Conservation (phyloP, 2,329 filamentous ascomycete genomes). For the Trichoderma arundinaceum region DNA sequence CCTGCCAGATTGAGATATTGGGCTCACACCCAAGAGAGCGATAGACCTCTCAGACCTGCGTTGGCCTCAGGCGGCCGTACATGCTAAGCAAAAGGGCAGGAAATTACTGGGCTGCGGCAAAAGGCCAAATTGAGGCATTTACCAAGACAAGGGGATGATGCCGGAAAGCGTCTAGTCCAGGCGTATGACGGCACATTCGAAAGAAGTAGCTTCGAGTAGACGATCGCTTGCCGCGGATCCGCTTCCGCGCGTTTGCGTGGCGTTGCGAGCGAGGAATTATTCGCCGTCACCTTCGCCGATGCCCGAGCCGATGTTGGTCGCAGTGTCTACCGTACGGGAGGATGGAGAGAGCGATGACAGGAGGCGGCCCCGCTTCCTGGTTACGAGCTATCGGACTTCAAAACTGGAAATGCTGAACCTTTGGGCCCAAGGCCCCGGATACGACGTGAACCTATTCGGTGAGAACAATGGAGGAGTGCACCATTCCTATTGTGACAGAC, state of each 20-base stretch:
- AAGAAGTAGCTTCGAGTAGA: conserved; percentile 8
- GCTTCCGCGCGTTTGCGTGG: conserved; percentile 31
- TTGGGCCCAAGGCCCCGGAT: conserved; percentile 3
- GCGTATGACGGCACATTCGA: conserved; percentile 8
- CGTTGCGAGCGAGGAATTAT: background rate
- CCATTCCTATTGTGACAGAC: background rate
- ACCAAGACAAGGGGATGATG: conserved; percentile 2
- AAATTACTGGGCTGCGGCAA: conserved; percentile 16
- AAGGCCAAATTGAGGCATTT: conserved; percentile 23
- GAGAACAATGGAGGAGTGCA: conserved; percentile 1
- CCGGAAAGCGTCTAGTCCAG: background rate
- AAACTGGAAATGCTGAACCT: background rate
- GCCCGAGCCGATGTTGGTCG: background rate
- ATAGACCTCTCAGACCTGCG: background rate
- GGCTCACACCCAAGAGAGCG: conserved; percentile 11
- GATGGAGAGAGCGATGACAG: background rate
- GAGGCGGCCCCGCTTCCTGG: conserved; percentile 17
- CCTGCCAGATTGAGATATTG: conserved; percentile 25
- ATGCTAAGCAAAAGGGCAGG: conserved; percentile 1
- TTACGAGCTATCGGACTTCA: background rate
- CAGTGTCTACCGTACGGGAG: background rate
- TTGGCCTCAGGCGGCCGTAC: background rate
- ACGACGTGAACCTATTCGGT: conserved; percentile 1
- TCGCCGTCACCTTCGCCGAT: conserved; percentile 15
- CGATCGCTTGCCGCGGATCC: conserved; percentile 34